Percentiles rank a stretch among this genome's conserved stretches.
Evolutionary conservation across 176 grass and related monocot genomes (phyloP).

Genomic region (Secale cereale): DNA sequence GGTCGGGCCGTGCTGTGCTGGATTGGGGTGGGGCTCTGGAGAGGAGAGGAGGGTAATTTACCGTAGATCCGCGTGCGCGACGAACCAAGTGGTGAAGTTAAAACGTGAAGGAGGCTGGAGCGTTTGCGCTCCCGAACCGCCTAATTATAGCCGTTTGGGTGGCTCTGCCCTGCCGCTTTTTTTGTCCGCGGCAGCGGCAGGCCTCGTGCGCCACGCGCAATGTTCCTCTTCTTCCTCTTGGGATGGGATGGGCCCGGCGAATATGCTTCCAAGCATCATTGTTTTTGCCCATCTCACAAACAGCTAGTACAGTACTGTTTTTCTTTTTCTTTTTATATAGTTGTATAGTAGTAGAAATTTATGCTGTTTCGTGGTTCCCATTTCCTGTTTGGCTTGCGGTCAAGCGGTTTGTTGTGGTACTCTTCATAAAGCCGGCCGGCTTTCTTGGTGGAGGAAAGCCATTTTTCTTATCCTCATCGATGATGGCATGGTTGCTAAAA

Average conservation of each 20-base stretch:
- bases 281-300: neutral
- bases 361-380: neutral
- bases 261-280: neutral
- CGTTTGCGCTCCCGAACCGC: neutral
- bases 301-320: neutral
- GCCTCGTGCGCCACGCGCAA: neutral
- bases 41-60: constrained; percentile 5
- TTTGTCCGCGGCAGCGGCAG: constrained; percentile 7
- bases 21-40: neutral
- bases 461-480: neutral
- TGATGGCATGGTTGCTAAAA: neutral
- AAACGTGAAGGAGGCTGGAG: neutral
- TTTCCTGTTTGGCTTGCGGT: neutral
- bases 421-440: neutral
- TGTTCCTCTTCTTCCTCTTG: neutral
- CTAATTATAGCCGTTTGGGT: constrained; percentile 68
- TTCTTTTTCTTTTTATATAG: too few relatives aligned
- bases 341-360: too few relatives aligned
- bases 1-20: neutral
- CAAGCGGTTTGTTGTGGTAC: neutral
- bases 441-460: neutral
- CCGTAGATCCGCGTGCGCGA: neutral
- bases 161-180: neutral
- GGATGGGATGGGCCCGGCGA: neutral
- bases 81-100: neutral